Evolutionary conservation across 805 yeast genomes (phyloP).

Genomic region (Ogataea henricii): DNA sequence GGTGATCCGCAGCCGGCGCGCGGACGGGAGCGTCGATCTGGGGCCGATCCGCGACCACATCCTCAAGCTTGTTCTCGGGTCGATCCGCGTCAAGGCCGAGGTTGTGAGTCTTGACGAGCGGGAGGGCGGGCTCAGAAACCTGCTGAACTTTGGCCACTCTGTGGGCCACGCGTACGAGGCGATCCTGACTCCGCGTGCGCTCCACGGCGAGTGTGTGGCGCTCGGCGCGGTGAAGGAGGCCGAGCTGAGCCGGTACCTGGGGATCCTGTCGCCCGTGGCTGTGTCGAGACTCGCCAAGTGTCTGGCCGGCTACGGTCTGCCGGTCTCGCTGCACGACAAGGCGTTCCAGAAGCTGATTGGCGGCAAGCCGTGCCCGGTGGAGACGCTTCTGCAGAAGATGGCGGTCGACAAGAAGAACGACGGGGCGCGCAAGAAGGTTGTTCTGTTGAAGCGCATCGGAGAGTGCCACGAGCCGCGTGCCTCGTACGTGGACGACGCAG

Average conservation of each 20-base stretch:
- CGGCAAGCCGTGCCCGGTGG: slow-evolving; percentile 74
- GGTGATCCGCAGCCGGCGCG: slow-evolving; percentile 52
- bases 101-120: slow-evolving; percentile 94
- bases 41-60: slow-evolving; percentile 71
- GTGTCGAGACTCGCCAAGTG: slow-evolving; percentile 88
- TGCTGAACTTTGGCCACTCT: slow-evolving; percentile 93
- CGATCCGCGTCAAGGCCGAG: slow-evolving; percentile 87
- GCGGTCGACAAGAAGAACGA: slow-evolving; percentile 95
- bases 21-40: slow-evolving; percentile 59
- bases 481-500: slow-evolving; percentile 78
- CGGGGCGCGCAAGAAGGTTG: slow-evolving; percentile 87
- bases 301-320: slow-evolving; percentile 82
- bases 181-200: slow-evolving; percentile 91
- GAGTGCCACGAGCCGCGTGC: slow-evolving; percentile 88
- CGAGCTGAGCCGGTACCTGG: slow-evolving; percentile 89
- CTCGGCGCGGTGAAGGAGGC: slow-evolving; percentile 94
- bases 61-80: slow-evolving; percentile 76
- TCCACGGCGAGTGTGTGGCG: slow-evolving; percentile 99
- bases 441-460: slow-evolving; percentile 81
- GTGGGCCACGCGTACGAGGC: slow-evolving; percentile 99
- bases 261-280: slow-evolving; percentile 86
- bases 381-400: slow-evolving; percentile 77
- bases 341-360: slow-evolving; percentile 68
- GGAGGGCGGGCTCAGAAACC: slow-evolving; percentile 90
- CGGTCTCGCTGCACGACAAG: slow-evolving; percentile 75